Percentiles rank a stretch among this genome's conserved stretches.
phyloP scores from a whole-genome alignment of 768 basidiomycete species.

The Boletellus ananiceps region DNA sequence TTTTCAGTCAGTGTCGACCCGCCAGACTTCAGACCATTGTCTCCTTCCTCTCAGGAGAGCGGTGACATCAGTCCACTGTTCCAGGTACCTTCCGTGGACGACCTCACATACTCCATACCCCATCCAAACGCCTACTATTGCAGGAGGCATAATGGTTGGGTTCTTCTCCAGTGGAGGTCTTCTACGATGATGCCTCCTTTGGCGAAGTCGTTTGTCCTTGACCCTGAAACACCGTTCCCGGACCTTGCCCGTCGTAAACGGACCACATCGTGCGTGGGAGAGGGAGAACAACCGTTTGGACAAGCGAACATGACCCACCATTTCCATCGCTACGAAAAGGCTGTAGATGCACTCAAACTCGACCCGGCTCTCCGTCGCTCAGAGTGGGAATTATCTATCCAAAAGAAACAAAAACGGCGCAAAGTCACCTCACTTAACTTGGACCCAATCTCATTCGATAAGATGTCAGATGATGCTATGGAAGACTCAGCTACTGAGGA shows the following conservation, averaged over 20 bases:
- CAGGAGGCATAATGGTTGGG: slow-evolving; percentile 78
- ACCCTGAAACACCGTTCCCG: slow-evolving; percentile 46
- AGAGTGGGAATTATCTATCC: slow-evolving; percentile 54
- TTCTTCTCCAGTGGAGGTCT: slow-evolving; percentile 66
- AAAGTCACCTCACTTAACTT: slow-evolving; percentile 42
- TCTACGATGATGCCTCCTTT: slow-evolving; percentile 60
- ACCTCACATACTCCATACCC: slow-evolving; percentile 65
- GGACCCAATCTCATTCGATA: slow-evolving; percentile 20
- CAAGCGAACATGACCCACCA: slow-evolving; percentile 67
- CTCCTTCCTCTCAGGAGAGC: slow-evolving; percentile 21
- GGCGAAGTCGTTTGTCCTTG: slow-evolving; percentile 46
- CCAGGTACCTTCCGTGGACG: slow-evolving; percentile 50
- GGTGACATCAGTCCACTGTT: slow-evolving; percentile 12
- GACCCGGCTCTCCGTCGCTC: slow-evolving; percentile 55
- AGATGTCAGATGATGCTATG: slow-evolving; percentile 27
- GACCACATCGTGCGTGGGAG: slow-evolving; percentile 49
- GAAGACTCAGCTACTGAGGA: slow-evolving; percentile 30
- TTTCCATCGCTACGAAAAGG: slow-evolving; percentile 69
- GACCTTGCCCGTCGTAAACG: slow-evolving; percentile 47
- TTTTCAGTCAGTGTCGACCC: slow-evolving; percentile 50
- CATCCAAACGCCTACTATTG: slow-evolving; percentile 85
- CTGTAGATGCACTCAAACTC: slow-evolving; percentile 65
- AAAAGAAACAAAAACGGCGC: slow-evolving; percentile 50
- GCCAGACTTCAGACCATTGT: slow-evolving; percentile 28
- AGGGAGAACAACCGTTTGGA: slow-evolving; percentile 43